Evolutionary conservation across 164 flowering plant genomes (phyloP).

Genomic region (Liriodendron chinense): DNA sequence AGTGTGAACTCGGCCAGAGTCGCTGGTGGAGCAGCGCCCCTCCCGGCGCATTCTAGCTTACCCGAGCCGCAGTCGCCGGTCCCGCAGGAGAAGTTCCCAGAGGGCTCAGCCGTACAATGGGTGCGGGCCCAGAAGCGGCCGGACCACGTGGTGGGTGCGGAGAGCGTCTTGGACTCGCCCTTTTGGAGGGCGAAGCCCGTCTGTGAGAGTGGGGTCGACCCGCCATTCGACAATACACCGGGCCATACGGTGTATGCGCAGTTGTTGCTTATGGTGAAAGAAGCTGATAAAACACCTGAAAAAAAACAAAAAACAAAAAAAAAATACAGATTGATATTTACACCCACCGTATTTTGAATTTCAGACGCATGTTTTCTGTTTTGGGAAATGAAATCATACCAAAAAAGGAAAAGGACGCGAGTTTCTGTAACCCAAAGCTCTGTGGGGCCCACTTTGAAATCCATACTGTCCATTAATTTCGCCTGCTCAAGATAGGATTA

Average conservation of each 20-base stretch:
- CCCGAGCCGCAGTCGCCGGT: constrained; percentile 94
- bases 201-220: constrained; percentile 48
- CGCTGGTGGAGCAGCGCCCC: constrained; percentile 74
- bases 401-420: background rate
- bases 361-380: background rate
- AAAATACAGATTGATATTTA: background rate
- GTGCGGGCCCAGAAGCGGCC: constrained; percentile 96
- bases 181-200: constrained; percentile 69
- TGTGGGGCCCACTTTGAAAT: no score
- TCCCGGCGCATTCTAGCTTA: constrained; percentile 65
- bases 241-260: constrained; percentile 85
- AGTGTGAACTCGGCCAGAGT: constrained; percentile 89
- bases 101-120: constrained; percentile 40
- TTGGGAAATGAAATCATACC: background rate
- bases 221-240: constrained; percentile 71
- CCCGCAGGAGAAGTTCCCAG: constrained; percentile 64
- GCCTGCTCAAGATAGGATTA: no score
- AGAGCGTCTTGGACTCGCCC: constrained; percentile 41
- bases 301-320: background rate
- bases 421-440: no score
- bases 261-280: constrained; percentile 61
- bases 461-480: no score
- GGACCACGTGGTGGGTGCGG: constrained; percentile 66
- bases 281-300: constrained; percentile 41
- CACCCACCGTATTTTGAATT: background rate